Evolutionary conservation across 352 stramenopile species (phyloP).

Genomic region (Phytophthora aleatoria): DNA sequence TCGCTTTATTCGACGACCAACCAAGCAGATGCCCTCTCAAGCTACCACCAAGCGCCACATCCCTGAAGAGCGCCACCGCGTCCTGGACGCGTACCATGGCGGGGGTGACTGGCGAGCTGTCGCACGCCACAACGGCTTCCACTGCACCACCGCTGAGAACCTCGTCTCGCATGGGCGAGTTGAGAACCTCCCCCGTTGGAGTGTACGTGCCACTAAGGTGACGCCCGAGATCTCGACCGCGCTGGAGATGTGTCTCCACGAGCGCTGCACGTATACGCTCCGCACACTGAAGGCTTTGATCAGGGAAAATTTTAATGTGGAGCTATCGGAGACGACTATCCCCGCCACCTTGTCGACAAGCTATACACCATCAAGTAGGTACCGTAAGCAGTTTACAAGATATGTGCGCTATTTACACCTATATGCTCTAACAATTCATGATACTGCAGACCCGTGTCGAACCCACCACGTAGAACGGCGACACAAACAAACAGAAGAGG

Average conservation of each 20-base stretch:
- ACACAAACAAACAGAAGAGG: background rate
- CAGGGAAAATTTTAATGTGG: background rate
- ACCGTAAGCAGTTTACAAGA: background rate
- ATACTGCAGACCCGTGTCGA: background rate
- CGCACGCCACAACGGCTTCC: too few relatives aligned
- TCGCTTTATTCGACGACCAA: background rate
- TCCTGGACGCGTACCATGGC: background rate
- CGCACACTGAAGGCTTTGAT: background rate
- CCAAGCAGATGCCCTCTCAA: background rate
- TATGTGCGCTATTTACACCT: background rate
- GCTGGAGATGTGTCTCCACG: background rate
- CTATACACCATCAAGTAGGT: background rate
- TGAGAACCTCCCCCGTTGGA: background rate
- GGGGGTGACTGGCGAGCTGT: too few relatives aligned
- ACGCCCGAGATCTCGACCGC: background rate
- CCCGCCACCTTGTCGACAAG: background rate
- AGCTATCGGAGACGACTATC: background rate
- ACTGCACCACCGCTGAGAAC: too few relatives aligned
- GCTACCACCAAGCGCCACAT: background rate
- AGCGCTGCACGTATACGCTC: background rate
- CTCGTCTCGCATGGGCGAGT: background rate
- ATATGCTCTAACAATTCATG: too few relatives aligned
- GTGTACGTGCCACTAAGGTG: background rate
- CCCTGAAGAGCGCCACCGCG: background rate
- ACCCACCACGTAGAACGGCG: background rate